A percentile compares a stretch with the other conserved stretches of the same genome.
Conservation (phyloP, 768 basidiomycete species). For the Leccinum imitatum region DNA sequence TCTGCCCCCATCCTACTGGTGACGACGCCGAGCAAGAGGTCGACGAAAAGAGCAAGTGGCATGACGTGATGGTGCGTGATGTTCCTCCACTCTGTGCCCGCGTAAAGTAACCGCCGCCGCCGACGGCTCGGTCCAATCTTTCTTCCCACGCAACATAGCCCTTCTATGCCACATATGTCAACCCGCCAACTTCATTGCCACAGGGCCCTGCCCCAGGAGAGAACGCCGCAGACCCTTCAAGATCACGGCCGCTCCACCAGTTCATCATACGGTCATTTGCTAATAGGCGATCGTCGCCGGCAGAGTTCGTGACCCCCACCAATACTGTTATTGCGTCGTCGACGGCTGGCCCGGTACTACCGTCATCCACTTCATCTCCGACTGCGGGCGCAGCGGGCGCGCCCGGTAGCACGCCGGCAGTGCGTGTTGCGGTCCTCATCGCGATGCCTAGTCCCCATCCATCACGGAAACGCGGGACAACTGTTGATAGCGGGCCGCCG, state of each 20-base stretch:
- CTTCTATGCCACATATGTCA: constrained; percentile 21
- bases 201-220: constrained; percentile 3
- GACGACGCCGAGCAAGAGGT: constrained; percentile 14
- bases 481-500: constrained; percentile 30
- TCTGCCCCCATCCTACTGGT: constrained; percentile 17
- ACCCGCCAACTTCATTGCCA: constrained; percentile 8
- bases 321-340: constrained; percentile 1
- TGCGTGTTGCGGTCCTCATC: constrained; percentile 43
- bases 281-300: constrained; percentile 13
- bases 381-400: neutral
- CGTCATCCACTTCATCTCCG: constrained; percentile 13
- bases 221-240: neutral
- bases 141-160: constrained; percentile 19
- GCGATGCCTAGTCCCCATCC: constrained; percentile 38
- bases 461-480: constrained; percentile 1
- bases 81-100: neutral
- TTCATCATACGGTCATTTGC: constrained; percentile 22
- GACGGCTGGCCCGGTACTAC: neutral
- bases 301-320: neutral
- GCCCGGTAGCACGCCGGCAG: constrained; percentile 16
- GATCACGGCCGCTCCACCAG: constrained; percentile 7
- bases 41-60: constrained; percentile 28
- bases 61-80: constrained; percentile 27
- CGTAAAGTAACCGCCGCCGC: neutral
- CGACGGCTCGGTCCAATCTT: neutral